A percentile compares a stretch with the other conserved stretches of the same genome.
These are phyloP conservation scores for Datisca glomerata DNA, from an alignment of 306 rosid genomes.

Conservation along the genomic window DNA sequence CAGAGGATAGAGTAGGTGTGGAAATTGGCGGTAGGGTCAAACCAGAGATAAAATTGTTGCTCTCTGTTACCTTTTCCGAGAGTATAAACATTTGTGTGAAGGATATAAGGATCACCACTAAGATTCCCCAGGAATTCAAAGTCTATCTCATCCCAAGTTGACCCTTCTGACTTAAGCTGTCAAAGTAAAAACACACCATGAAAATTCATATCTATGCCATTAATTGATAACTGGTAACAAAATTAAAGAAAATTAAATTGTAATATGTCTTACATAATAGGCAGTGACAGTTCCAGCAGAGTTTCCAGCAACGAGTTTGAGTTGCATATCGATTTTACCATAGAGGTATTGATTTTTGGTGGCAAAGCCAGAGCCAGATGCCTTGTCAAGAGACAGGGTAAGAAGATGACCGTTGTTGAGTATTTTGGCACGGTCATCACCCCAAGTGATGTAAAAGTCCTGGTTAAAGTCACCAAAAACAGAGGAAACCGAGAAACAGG, in stretches of 20 bases:
- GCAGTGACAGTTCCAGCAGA: slow-evolving; percentile 76
- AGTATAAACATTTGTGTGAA: slow-evolving; percentile 51
- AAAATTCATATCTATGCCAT: not conserved
- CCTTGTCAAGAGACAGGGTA: slow-evolving; percentile 47
- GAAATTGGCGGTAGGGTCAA: slow-evolving; percentile 60
- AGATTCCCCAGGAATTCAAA: slow-evolving; percentile 65
- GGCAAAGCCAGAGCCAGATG: slow-evolving; percentile 69
- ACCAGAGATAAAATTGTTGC: slow-evolving; percentile 62
- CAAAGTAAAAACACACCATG: not conserved
- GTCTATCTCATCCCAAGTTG: slow-evolving; percentile 48
- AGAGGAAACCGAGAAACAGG: no score
- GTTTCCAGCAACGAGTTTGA: slow-evolving; percentile 50
- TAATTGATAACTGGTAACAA: no score
- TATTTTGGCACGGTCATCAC: slow-evolving; percentile 46
- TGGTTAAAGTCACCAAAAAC: no score
- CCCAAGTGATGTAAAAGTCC: slow-evolving; percentile 54
- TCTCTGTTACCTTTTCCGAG: slow-evolving; percentile 63
- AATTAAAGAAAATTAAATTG: no score
- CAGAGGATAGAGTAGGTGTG: slow-evolving; percentile 63
- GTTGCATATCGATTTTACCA: slow-evolving; percentile 57
- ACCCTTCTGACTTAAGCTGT: slow-evolving; percentile 26
- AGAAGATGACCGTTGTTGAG: slow-evolving; percentile 26
- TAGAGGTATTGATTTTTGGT: slow-evolving; percentile 37
- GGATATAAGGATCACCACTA: slow-evolving; percentile 52
- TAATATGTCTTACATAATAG: slow-evolving; percentile 64